Evolutionary conservation across 768 basidiomycete genomes (phyloP), one percentile per base, ranked within the genome.

Genomic region (Pulveroboletus frians): DNA sequence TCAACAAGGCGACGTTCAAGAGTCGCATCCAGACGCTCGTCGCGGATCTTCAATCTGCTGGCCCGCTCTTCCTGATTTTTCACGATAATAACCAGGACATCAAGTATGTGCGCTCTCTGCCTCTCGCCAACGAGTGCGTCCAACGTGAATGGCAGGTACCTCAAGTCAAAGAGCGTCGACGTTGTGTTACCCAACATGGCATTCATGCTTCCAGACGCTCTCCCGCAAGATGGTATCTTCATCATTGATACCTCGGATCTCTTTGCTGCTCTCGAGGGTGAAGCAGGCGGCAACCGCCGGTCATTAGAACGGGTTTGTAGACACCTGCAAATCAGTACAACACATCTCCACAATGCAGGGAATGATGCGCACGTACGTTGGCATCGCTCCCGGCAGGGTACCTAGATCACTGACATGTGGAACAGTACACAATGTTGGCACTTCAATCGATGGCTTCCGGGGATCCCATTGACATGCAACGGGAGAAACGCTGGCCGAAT

Each of bases 71-170:
- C 62, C 74, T 92, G 37, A 77, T 92, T 11, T 88, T 93, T 64
- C 92, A 94, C 64, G 88, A 90, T 63, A 73, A 77, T 41, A 76
- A 69, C 50, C 80, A 85, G 54, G 91, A 94, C 66, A 74, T 92
- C 66, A 88, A 86, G 85, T 87, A 39, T 37, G 70, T 50, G 17
- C 10, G 9, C 29, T 1, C 14, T 10, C 9, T 2, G 0, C 31
- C 7, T 17, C 23, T 17, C 11, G 37, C 21, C 17, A 31, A 3
- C 38, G 17, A 20, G 38, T 23, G 3, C 21, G 23, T 49, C 48
- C 32, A 4, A 64, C 17, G 41, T n/a, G 20, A 31, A 37, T 18
- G 37, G 44, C 34, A 86, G 85, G 45, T 76, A 75, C 62, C 76
- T 88, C 39, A 73, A 76, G 49, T 76, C 73, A 31, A 67, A 71